These are phyloP conservation scores for Avena atlantica DNA, from an alignment of 176 grass and related monocot genomes.

Conservation along the genomic window DNA sequence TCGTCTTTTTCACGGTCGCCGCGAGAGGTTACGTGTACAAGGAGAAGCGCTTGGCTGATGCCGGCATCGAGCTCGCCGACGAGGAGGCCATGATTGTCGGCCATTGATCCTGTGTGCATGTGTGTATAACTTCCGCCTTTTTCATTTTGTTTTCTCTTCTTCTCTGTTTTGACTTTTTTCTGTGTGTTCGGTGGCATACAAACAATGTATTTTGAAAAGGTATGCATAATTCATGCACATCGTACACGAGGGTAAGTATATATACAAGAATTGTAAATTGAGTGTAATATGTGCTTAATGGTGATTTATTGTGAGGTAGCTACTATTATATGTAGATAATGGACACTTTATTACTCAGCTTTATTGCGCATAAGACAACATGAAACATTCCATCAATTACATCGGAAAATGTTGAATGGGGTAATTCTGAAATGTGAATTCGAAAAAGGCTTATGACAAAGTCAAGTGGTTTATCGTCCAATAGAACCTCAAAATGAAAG, in stretches of 20 bases:
- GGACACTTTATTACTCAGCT: no score
- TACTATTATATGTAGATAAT: no score
- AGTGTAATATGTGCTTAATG: no score
- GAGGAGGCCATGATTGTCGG: constrained; percentile 52
- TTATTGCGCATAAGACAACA: no score
- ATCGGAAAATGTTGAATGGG: no score
- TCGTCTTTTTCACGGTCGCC: constrained; percentile 50
- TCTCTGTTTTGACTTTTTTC: constrained; percentile 36
- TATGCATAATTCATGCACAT: constrained; percentile 14
- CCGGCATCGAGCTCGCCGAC: constrained; percentile 66
- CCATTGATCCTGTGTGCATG: constrained; percentile 36
- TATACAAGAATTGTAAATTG: no score
- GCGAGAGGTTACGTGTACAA: constrained; percentile 83
- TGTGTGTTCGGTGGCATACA: constrained; percentile 40
- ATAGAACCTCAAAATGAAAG: no score
- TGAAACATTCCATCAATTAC: no score
- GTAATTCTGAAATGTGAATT: no score
- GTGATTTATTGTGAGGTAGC: no score
- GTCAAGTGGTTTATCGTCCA: no score
- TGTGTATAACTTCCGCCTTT: constrained; percentile 5
- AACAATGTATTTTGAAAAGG: constrained; percentile 40
- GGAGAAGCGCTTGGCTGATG: constrained; percentile 74
- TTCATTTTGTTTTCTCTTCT: background rate
- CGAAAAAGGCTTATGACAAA: no score
- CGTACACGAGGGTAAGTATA: constrained; percentile 20